Percentiles rank a stretch among this genome's conserved stretches.
Conservation (phyloP, 163 green algal species). For the Chlorella variabilis region DNA sequence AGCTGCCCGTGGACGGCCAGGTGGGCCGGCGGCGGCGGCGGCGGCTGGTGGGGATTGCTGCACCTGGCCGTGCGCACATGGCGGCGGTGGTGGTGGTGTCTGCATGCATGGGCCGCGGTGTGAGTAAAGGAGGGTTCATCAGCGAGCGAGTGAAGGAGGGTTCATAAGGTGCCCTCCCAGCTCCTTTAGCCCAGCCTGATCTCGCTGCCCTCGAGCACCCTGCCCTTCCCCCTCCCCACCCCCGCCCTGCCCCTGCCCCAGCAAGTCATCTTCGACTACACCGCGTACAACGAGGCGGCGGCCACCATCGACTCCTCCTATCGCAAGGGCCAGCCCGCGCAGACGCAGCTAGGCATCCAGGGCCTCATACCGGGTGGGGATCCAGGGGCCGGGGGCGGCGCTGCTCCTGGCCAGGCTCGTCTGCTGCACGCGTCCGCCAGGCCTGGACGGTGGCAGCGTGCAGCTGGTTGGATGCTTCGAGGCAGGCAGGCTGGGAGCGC, state of each 20-base stretch:
- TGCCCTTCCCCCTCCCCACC: background rate
- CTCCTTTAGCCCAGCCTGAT: too few species aligned
- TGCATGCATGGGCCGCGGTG: too few species aligned
- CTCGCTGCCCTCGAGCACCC: too few species aligned
- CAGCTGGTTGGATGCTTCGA: too few species aligned
- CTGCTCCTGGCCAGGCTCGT: too few species aligned
- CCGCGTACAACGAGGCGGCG: slow-evolving; percentile 95
- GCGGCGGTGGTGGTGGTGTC: background rate
- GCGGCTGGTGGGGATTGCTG: background rate
- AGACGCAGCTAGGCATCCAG: slow-evolving; percentile 85
- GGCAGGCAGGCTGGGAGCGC: too few species aligned
- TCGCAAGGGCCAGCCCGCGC: slow-evolving; percentile 78
- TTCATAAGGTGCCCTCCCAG: too few species aligned
- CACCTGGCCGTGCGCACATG: background rate
- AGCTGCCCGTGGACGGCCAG: slow-evolving; percentile 79
- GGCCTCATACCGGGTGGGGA: slow-evolving; percentile 84
- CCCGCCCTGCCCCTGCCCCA: background rate
- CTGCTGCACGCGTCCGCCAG: too few species aligned
- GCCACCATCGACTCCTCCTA: slow-evolving; percentile 84
- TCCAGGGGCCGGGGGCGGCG: background rate
- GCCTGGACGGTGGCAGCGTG: too few species aligned
- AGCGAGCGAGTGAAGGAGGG: too few species aligned
- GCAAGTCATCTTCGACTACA: slow-evolving; percentile 93
- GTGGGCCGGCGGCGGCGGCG: background rate
- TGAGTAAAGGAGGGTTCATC: too few species aligned